phyloP scores from a whole-genome alignment of 257 asterid species.

The Solanum medicagineum region DNA sequence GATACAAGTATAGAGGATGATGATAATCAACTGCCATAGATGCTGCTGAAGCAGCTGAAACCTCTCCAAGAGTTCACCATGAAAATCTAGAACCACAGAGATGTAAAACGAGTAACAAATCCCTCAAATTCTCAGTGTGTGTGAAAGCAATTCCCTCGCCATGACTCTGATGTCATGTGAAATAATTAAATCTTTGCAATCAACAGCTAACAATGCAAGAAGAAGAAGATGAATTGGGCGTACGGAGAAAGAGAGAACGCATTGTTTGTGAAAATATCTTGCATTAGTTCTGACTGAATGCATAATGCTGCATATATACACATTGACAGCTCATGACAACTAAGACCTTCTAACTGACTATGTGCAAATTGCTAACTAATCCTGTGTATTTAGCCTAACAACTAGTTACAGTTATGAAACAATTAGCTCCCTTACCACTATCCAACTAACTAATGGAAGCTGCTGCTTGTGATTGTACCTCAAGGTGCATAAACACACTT shows the following conservation, averaged over 20 bases:
- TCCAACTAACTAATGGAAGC: neutral
- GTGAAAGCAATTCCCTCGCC: neutral
- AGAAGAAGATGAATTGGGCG: neutral
- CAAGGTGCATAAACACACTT: neutral
- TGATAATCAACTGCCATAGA: too few species aligned
- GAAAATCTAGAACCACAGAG: too few species aligned
- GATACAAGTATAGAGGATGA: too few species aligned
- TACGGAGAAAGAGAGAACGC: neutral
- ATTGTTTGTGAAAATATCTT: neutral
- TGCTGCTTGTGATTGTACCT: neutral
- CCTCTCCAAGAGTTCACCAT: too few species aligned
- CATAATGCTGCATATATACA: neutral
- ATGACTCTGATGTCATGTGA: neutral
- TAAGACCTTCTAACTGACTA: neutral
- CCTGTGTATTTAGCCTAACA: neutral
- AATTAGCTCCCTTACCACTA: neutral
- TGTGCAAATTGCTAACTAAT: neutral
- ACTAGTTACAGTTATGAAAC: neutral
- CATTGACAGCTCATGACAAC: neutral
- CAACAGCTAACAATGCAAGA: neutral
- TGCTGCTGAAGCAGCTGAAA: too few species aligned
- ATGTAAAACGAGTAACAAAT: too few species aligned
- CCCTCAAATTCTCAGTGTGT: neutral
- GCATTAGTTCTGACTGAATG: neutral
- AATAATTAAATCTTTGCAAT: neutral